A percentile compares a stretch with the other conserved stretches of the same genome.
Conservation (phyloP, 225 moss, liverwort and hornwort genomes). For the Marchantia paleacea region DNA sequence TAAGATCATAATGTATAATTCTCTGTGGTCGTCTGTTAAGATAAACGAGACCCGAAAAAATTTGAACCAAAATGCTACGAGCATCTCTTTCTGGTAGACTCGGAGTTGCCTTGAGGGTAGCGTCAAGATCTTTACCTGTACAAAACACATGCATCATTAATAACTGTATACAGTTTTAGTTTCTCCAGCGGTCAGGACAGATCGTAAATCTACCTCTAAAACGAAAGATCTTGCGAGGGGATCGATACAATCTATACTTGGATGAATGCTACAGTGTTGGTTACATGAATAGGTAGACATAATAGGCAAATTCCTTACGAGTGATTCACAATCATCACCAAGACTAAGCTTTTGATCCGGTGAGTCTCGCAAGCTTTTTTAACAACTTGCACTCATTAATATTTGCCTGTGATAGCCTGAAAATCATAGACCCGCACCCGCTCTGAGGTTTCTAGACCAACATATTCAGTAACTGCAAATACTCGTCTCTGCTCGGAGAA, state of each 20-base stretch:
- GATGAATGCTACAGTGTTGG: not conserved
- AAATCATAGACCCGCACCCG: too few relatives aligned
- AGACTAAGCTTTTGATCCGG: not conserved
- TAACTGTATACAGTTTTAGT: not conserved
- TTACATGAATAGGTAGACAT: not conserved
- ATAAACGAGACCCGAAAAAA: constrained; percentile 83
- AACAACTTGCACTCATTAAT: too few relatives aligned
- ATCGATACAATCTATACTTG: not conserved
- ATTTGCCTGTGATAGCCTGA: too few relatives aligned
- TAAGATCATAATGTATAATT: constrained; percentile 93
- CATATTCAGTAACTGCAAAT: not conserved
- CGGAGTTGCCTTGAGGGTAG: constrained; percentile 74
- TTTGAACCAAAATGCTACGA: constrained; percentile 90
- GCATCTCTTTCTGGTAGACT: constrained; percentile 82
- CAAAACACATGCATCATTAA: not conserved
- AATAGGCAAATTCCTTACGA: too few relatives aligned
- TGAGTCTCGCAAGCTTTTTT: not conserved
- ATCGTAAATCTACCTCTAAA: not conserved
- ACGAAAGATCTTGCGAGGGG: too few relatives aligned
- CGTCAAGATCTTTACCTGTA: constrained; percentile 91
- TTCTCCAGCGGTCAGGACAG: not conserved
- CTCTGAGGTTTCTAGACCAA: too few relatives aligned
- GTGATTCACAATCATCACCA: not conserved
- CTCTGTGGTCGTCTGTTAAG: constrained; percentile 82
- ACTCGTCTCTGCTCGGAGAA: not conserved